These are phyloP conservation scores for Candida loeiensis DNA, from an alignment of 805 yeast species.

Conservation along the genomic window DNA sequence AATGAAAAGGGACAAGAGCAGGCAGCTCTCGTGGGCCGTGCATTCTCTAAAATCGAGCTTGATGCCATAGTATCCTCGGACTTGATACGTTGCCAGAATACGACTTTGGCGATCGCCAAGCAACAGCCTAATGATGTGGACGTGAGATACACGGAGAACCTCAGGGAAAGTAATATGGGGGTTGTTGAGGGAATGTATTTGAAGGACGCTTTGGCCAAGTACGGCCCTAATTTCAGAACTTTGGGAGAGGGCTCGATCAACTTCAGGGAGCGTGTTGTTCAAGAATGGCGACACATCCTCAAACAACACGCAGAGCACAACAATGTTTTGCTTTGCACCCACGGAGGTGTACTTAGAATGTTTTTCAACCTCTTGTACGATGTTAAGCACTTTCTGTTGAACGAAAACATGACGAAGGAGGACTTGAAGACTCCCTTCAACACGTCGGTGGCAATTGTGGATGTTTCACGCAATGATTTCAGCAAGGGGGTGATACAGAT, in stretches of 20 bases:
- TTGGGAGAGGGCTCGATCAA: slow-evolving; percentile 58
- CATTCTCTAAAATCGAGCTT: slow-evolving; percentile 36
- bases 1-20: slow-evolving; percentile 62
- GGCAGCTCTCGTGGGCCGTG: slow-evolving; percentile 51
- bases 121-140: slow-evolving; percentile 18
- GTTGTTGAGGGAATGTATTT: slow-evolving; percentile 68
- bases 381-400: slow-evolving; percentile 35
- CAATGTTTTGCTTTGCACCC: slow-evolving; percentile 65
- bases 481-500: slow-evolving; percentile 42
- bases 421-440: slow-evolving; percentile 63
- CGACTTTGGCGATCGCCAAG: slow-evolving; percentile 43
- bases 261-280: slow-evolving; percentile 47
- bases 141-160: slow-evolving; percentile 32
- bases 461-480: slow-evolving; percentile 40
- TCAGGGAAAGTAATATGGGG: slow-evolving; percentile 80
- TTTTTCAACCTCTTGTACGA: slow-evolving; percentile 49
- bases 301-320: slow-evolving; percentile 31
- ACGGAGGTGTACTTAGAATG: slow-evolving; percentile 77
- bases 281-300: slow-evolving; percentile 43
- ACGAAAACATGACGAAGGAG: slow-evolving; percentile 34
- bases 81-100: slow-evolving; percentile 57
- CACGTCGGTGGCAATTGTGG: slow-evolving; percentile 69
- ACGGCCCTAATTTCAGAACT: slow-evolving; percentile 57
- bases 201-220: slow-evolving; percentile 58
- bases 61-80: slow-evolving; percentile 54